A percentile compares a stretch with the other conserved stretches of the same genome.
Evolutionary conservation across 2,329 filamentous ascomycete species (phyloP).

Genomic region (Dactylellina haptotyla): DNA sequence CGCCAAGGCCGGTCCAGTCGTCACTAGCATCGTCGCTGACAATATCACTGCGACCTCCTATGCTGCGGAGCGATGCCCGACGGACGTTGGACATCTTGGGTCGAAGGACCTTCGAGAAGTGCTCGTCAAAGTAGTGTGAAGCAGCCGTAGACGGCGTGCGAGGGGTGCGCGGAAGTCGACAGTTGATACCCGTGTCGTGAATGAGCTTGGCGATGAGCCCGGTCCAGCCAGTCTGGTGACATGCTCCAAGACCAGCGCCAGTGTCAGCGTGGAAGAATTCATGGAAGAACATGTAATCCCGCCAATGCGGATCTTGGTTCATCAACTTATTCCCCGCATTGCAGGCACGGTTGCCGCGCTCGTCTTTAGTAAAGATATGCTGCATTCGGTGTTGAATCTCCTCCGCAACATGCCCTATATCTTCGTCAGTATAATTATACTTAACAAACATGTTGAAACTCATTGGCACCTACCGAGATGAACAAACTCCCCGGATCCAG

Average conservation of each 20-base stretch:
- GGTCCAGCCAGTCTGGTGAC: slow-evolving; percentile 96
- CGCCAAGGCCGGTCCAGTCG: slow-evolving; percentile 65
- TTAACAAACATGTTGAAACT: background rate
- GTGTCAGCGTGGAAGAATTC: slow-evolving; percentile 96
- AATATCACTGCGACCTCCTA: slow-evolving; percentile 82
- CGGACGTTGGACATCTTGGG: slow-evolving; percentile 67
- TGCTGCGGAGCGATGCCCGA: slow-evolving; percentile 84
- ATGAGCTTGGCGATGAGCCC: slow-evolving; percentile 96
- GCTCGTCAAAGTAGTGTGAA: slow-evolving; percentile 94
- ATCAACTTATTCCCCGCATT: slow-evolving; percentile 85
- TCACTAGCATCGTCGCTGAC: slow-evolving; percentile 66
- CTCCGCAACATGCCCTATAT: slow-evolving; percentile 78
- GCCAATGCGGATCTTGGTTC: slow-evolving; percentile 93
- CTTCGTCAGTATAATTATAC: background rate
- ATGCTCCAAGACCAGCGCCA: slow-evolving; percentile 87
- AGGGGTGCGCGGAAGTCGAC: slow-evolving; percentile 90
- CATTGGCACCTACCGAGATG: slow-evolving; percentile 72
- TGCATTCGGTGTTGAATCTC: slow-evolving; percentile 94
- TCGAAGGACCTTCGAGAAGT: slow-evolving; percentile 69
- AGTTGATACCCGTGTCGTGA: slow-evolving; percentile 91
- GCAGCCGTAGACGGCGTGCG: slow-evolving; percentile 85
- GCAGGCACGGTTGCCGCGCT: slow-evolving; percentile 87
- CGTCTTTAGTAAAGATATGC: slow-evolving; percentile 84
- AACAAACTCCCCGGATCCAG: slow-evolving; percentile 92
- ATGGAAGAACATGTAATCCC: slow-evolving; percentile 92